Percentiles rank a stretch among this genome's conserved stretches.
Conservation (phyloP, 768 basidiomycete genomes). For the Lentinula sp. region DNA sequence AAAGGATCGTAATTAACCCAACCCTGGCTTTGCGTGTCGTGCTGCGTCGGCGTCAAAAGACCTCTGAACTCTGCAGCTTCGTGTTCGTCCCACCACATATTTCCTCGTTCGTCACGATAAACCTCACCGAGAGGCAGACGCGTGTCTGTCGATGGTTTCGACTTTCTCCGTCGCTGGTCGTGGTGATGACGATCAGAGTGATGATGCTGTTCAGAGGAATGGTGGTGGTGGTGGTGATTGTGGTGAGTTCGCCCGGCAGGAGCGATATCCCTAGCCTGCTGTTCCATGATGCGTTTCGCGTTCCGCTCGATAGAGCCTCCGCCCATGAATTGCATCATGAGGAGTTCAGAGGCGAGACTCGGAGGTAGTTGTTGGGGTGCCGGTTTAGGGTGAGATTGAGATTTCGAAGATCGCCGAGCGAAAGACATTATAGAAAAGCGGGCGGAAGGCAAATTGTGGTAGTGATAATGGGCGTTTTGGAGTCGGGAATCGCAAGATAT, state of each 20-base stretch:
- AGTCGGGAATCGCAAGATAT: too few relatives aligned
- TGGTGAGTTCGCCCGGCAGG: not conserved
- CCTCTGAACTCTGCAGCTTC: constrained; percentile 40
- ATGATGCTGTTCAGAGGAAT: not conserved
- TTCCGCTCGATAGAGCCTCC: constrained; percentile 33
- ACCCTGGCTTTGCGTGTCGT: not conserved
- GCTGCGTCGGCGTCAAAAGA: constrained; percentile 19
- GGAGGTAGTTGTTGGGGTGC: constrained; percentile 20
- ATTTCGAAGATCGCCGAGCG: not conserved
- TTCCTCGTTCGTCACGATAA: constrained; percentile 31
- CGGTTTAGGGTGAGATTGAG: not conserved
- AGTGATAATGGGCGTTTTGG: too few relatives aligned
- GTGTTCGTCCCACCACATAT: constrained; percentile 39
- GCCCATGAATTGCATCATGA: constrained; percentile 37
- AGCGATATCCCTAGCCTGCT: constrained; percentile 25
- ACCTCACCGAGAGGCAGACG: constrained; percentile 22
- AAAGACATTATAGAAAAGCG: not conserved
- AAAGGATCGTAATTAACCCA: not conserved
- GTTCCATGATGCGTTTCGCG: constrained; percentile 25
- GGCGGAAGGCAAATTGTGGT: not conserved
- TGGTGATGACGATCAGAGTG: not conserved
- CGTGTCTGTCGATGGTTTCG: not conserved
- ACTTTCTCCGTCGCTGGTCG: not conserved
- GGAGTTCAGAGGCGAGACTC: constrained; percentile 36
- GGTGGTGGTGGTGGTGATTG: not conserved